Evolutionary conservation across 83 land plant species (phyloP).

Genomic region (Thuja plicata): DNA sequence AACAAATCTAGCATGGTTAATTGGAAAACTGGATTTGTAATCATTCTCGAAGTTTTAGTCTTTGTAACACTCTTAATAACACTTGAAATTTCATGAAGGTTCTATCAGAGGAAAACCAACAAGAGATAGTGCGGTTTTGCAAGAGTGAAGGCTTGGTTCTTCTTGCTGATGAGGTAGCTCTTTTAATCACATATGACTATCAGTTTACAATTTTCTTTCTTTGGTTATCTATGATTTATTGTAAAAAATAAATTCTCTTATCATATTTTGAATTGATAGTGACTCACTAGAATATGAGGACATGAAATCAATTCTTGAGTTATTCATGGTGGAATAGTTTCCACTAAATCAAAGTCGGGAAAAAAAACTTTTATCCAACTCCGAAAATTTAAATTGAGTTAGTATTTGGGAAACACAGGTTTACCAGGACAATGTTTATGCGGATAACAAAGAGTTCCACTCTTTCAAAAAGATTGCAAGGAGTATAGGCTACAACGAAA

Average conservation of each 20-base stretch:
- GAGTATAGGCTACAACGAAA: conserved; percentile 87
- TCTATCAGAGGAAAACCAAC: conserved; percentile 81
- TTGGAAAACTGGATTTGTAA: background rate
- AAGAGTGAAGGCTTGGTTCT: conserved; percentile 71
- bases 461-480: conserved; percentile 93
- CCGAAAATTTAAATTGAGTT: conserved; percentile 17
- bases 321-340: background rate
- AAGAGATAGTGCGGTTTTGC: conserved; percentile 72
- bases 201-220: background rate
- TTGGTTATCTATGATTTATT: background rate
- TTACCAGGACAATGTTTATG: conserved; percentile 95
- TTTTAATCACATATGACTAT: background rate
- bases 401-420: conserved; percentile 58
- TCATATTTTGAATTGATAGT: background rate
- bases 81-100: conserved; percentile 49
- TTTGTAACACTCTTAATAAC: background rate
- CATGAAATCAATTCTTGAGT: background rate
- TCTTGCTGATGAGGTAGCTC: conserved; percentile 83
- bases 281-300: background rate
- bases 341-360: background rate
- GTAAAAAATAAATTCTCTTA: background rate
- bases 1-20: background rate
- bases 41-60: conserved; percentile 4
- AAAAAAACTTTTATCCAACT: background rate
- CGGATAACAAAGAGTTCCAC: conserved; percentile 75